phyloP scores from a whole-genome alignment of 108 stramenopile genomes.

The Pseudonitzschia pungens region DNA sequence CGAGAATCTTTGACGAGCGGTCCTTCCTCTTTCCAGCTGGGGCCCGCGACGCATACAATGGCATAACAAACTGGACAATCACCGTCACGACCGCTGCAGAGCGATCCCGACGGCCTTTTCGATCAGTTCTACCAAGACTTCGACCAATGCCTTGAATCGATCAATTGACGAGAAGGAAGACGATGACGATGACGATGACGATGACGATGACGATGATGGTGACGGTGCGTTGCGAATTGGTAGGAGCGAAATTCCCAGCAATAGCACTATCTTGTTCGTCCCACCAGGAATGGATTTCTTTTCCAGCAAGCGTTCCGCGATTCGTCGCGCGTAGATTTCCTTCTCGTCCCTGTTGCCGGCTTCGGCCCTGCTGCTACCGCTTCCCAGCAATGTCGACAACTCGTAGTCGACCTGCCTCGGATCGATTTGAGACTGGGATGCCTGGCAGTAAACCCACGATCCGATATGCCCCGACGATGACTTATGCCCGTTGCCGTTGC shows the following conservation, averaged over 20 bases:
- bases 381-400: constrained; percentile 41
- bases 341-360: constrained; percentile 13
- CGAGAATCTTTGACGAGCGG: too few species aligned
- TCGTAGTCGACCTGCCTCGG: constrained; percentile 36
- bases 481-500: too few species aligned
- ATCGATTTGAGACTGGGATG: constrained; percentile 28
- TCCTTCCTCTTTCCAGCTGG: background rate
- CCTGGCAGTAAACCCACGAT: constrained; percentile 44
- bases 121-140: constrained; percentile 11
- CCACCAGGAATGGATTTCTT: constrained; percentile 12
- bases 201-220: constrained; percentile 7
- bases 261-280: constrained; percentile 18
- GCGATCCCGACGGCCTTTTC: background rate
- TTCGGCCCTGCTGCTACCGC: background rate
- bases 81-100: background rate
- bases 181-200: background rate
- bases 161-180: background rate
- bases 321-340: constrained; percentile 48
- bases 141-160: constrained; percentile 5
- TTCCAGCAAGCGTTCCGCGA: constrained; percentile 29
- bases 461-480: constrained; percentile 29
- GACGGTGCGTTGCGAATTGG: background rate
- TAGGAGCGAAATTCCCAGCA: constrained; percentile 46
- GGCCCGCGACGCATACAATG: background rate
- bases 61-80: too few species aligned